phyloP scores from a whole-genome alignment of 495 filamentous ascomycete genomes.

The Xylaria flabelliformis region DNA sequence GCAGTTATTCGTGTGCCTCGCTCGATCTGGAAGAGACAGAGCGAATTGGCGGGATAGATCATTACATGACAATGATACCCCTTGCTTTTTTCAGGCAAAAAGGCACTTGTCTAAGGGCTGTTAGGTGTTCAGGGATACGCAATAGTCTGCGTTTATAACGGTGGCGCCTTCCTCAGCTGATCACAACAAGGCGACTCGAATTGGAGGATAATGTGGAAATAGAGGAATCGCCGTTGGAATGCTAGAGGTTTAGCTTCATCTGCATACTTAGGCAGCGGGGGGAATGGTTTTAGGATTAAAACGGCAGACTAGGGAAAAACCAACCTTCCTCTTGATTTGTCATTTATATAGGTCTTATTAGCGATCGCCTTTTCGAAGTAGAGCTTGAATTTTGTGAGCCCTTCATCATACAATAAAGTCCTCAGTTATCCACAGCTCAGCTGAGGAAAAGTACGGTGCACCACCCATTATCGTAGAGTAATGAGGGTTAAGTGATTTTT shows the following conservation, averaged over 20 bases:
- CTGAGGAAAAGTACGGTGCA: neutral
- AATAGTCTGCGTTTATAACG: slow-evolving; percentile 5
- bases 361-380: neutral
- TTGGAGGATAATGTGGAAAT: neutral
- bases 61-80: slow-evolving; percentile 24
- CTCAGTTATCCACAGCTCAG: neutral
- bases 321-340: neutral
- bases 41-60: slow-evolving; percentile 12
- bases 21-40: slow-evolving; percentile 14
- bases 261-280: neutral
- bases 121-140: slow-evolving; percentile 18
- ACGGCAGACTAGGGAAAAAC: neutral
- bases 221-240: neutral
- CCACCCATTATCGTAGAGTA: neutral
- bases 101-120: slow-evolving; percentile 3
- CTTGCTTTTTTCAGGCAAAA: slow-evolving; percentile 10
- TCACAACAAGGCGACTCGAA: neutral
- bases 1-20: slow-evolving; percentile 8
- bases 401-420: neutral
- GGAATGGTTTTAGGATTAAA: neutral
- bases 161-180: slow-evolving; percentile 8
- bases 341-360: slow-evolving; percentile 9
- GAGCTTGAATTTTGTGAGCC: slow-evolving; percentile 5
- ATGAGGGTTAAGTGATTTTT: neutral
- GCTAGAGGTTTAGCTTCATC: neutral